Evolutionary conservation across 2,329 filamentous ascomycete genomes (phyloP), one percentile per base, ranked within the genome.

Genomic region (Penicillium sp.): DNA sequence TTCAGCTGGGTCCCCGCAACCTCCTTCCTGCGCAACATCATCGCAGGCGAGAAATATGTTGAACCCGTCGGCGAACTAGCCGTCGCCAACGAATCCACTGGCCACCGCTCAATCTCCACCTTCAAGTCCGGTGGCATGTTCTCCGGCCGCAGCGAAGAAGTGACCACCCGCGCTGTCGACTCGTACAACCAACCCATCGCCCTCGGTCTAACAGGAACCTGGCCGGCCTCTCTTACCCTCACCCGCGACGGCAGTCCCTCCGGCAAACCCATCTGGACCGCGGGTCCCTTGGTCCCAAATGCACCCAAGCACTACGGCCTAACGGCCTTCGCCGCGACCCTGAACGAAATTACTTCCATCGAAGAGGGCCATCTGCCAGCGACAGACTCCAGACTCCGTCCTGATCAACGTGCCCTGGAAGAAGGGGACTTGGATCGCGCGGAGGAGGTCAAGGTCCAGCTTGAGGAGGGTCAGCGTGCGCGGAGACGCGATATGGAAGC

Each of bases 121-220:
- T 99, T 99, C 81, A 96, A 95, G 74, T 87, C 89, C 58, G 96
- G 95, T 73, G 94, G 95, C 66, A 97, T 99, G 92, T 99, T 98
- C 79, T 93, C 94, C 35, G 95, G 95, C 14, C 88, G 95, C 59
- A 90, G 90, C 63, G 95, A 99, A 76, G 95, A 99, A 63, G 91
- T 98, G 10, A 83, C 85, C 38, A 89, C 94, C 6, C 89, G 93
- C 69, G 84, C 88, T 1, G 89, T 89, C 67, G 88, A 89, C 60
- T 78, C 84, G 0, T 83, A 89, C 58, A 92, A 92, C 43, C 77
- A 80, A 26, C 82, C 87, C 22, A 84, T 90, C 0, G 84, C 90
- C 0, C 81, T 89, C 11, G 87, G 90, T 16, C 80, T 98, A 26
- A 77, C 81, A 0, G 95, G 95, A 2, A 96, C 90, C 57, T 99